Evolutionary conservation across 208 protist species (phyloP).

Genomic region (Leishmania mexicana): DNA sequence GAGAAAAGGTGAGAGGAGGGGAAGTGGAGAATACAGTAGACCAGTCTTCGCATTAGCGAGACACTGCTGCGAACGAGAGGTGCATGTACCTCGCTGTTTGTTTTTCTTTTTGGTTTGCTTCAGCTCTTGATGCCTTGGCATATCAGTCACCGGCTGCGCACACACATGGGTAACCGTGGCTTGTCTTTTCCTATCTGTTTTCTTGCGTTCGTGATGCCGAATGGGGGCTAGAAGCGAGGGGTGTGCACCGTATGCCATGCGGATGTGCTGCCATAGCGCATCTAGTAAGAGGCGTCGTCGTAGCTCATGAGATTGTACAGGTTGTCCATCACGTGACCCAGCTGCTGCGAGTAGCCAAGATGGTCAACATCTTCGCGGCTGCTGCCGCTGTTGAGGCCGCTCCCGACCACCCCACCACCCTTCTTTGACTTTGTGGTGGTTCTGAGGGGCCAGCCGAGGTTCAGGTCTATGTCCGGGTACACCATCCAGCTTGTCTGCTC

Average conservation of each 20-base stretch:
- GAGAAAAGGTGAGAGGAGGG: background rate
- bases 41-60: background rate
- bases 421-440: background rate
- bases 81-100: background rate
- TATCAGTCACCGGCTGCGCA: background rate
- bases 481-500: conserved; percentile 17
- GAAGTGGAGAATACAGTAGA: background rate
- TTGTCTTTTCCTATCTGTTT: background rate
- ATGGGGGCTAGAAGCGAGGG: background rate
- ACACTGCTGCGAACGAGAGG: background rate
- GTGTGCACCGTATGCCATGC: background rate
- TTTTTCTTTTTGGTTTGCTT: background rate
- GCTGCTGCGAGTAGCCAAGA: conserved; percentile 14
- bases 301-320: conserved; percentile 27
- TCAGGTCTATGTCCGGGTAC: conserved; percentile 22
- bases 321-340: conserved; percentile 11
- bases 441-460: conserved; percentile 12
- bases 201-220: background rate
- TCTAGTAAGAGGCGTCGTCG: conserved; percentile 8
- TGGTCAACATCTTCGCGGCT: conserved; percentile 1
- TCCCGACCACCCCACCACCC: background rate
- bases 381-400: background rate
- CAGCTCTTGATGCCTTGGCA: background rate
- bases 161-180: background rate
- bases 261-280: background rate